Evolutionary conservation across 805 yeast species (phyloP), one percentile per base, ranked within the genome.

Genomic region (Monosporozyma solicola): DNA sequence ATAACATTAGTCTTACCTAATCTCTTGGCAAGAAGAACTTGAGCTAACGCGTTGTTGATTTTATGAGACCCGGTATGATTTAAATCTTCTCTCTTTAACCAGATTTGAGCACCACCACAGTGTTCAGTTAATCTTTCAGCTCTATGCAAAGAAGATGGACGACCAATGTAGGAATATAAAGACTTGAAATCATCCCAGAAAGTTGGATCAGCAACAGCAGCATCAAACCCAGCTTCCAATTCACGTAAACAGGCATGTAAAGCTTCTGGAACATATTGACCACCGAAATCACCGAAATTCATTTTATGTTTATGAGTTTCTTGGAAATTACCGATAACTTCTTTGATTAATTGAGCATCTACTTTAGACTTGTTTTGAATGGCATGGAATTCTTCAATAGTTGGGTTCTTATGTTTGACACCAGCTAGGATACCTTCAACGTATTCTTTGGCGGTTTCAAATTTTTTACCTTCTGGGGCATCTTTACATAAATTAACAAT

Each of bases 261-360:
- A 24, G 95, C 88, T 75, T 94, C 99, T 41, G 99, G 99, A 43
- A 94, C 99, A 66, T 89, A 94, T 74, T 94, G 99, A 55, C 99
- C 99, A 68, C 99, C 99, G 66, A 89, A 95, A 49, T 83, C 90
- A 64, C 98, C 99, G 63, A 92, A 92, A 57, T 85, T 78, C 53
- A 92, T 85, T 59, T 82, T 79, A 66, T 79, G 86, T 57, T 80
- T 79, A 65, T 86, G 94, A 5, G 58, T 55, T 68, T 85, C 94
- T 54, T 75, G 75, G 57, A 80, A 78, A 6, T 66, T 64, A 41
- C 61, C 55, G 16, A 69, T 58, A 8, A 63, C 54, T 22, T 60
- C 61, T 20, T 57, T 52, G 6, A 57, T 55, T 24, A 52, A 52
- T 41, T 57, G 59, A 13, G 63, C 64, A 13, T 57, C 58, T 29